Percentiles rank a stretch among this genome's conserved stretches.
These are phyloP conservation scores for Microcyclospora pomicola DNA, from an alignment of 2,329 filamentous ascomycete species.

Conservation along the genomic window DNA sequence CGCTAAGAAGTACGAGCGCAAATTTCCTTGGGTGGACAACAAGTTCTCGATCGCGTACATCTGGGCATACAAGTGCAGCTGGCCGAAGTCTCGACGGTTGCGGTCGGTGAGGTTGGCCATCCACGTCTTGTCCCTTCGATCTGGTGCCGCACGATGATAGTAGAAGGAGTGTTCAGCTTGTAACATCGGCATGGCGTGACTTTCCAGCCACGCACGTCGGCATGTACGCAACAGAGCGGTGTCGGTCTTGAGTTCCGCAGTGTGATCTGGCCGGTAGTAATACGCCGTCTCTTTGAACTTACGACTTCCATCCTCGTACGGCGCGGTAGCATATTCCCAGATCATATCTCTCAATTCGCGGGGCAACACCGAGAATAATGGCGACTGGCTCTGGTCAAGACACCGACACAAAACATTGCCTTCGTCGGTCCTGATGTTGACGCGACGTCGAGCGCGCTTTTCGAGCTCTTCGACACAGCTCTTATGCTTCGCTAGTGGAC, in stretches of 20 bases:
- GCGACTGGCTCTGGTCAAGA: conserved; percentile 2
- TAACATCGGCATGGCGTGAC: conserved; percentile 16
- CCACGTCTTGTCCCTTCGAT: conserved; percentile 3
- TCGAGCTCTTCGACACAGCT: no score
- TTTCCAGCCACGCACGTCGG: conserved; percentile 24
- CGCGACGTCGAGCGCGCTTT: no score
- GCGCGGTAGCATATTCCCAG: conserved; percentile 21
- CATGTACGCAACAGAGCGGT: conserved; percentile 23
- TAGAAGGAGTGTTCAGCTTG: conserved; percentile 19
- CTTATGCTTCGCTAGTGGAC: no score
- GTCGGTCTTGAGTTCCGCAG: conserved; percentile 11
- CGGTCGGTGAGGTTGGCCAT: conserved; percentile 5
- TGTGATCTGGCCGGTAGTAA: conserved; percentile 23
- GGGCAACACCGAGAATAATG: conserved; percentile 14
- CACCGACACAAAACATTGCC: no score
- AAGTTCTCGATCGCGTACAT: conserved; percentile 17
- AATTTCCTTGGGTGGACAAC: not conserved
- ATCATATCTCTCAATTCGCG: conserved; percentile 24
- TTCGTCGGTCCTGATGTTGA: no score
- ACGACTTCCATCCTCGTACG: conserved; percentile 5
- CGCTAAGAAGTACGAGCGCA: conserved; percentile 2
- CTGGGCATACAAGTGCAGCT: conserved; percentile 12
- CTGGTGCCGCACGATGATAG: conserved; percentile 5
- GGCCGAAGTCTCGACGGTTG: conserved; percentile 9
- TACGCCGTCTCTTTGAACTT: conserved; percentile 14